Evolutionary conservation across 2,329 filamentous ascomycete species (phyloP), one percentile per base, ranked within the genome.

Genomic region (Epichloe scottii): DNA sequence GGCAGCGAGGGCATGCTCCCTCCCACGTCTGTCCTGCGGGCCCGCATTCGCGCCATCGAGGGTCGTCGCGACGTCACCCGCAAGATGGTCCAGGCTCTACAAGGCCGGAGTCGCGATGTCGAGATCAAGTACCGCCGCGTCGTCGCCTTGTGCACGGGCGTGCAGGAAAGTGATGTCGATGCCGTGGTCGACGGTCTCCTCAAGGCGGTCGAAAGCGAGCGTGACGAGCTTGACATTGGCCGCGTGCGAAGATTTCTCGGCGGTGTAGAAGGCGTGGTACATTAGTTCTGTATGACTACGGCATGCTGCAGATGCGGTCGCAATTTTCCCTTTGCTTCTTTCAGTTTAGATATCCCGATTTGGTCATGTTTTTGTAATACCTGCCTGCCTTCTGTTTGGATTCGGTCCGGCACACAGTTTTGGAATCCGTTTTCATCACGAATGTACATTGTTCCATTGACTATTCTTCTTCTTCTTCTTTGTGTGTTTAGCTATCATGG

Each of bases 121-220:
- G 91, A 95, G 62, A 75, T 85, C 57, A 89, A 93, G 67, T 96
- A 96, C 64, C 79, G 89, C 26, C 86, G 85, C 57, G 87, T 97
- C 33, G 89, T 98, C 23, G 82, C 85, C 50, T 72, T 96, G 12
- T 96, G 91, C 63, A 95, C 89, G 0, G 83, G 82, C 8, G 86
- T 90, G 35, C 77, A 81, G 1, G 89, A 94, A 55, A 75, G 77
- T 8, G 79, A 88, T 52, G 86, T 97, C 14, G 93, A 97, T 59
- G 79, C 80, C 52, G 79, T 89, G 48, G 74, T 96, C 0, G 87
- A 89, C 49, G 82, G 82, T 3, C 72, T 98, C 42, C 79, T 94
- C 45, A 82, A 87, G 55, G 93, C 93, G 2, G 85, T 97, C 3
- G 91, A 95, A 68, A 95, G 89, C 61, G 90, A 96, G 64, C 79